Evolutionary conservation across 2,329 filamentous ascomycete genomes (phyloP), one percentile per base, ranked within the genome.

Genomic region (Iodosphaeria phyllophila): DNA sequence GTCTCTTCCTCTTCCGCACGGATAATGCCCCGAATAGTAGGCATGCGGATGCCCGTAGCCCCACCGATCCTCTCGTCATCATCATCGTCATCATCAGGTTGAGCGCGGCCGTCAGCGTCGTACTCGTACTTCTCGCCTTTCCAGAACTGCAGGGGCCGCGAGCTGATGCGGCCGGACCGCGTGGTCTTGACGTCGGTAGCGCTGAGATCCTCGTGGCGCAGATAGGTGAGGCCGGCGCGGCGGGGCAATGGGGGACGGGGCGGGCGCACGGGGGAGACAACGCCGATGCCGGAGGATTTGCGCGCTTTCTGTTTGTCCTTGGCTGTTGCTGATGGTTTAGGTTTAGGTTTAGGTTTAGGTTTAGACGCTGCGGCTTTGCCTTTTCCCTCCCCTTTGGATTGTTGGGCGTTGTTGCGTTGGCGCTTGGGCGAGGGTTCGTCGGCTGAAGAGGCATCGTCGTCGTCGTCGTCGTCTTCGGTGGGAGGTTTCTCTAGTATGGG

Each of bases 81-180:
- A n/a, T n/a, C n/a, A n/a, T n/a, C n/a, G n/a, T n/a, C n/a, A n/a
- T n/a, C n/a, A n/a, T n/a, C n/a, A n/a, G n/a, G n/a, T n/a, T n/a
- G n/a, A 20, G 59, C 40, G 13, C 47, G 40, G 16, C 30, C 33
- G 13, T 69, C 64, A 11, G 64, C 57, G 25, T 74, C 70, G 40
- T 72, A 79, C 13, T 82, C 65, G 23, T 76, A 67, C 27, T 66
- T 67, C 44, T 95, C 86, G 35, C 83, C 83, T 38, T 72, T 72
- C 86, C 86, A 95, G 44, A 65, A 92, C 14, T 79, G 70, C 17
- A 93, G 51, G 1, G 84, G 89, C 31, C 69, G 68, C 32, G 80
- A 73, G 7, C 78, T 80, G 26, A 70, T 67, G 28, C 89, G 69
- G 3, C 82, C 84, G 8, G 75, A 86, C 27, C 82, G 72, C 25